Base-by-base conservation (phyloP, 805 yeast species). In the Saturnispora silvae region DNA sequence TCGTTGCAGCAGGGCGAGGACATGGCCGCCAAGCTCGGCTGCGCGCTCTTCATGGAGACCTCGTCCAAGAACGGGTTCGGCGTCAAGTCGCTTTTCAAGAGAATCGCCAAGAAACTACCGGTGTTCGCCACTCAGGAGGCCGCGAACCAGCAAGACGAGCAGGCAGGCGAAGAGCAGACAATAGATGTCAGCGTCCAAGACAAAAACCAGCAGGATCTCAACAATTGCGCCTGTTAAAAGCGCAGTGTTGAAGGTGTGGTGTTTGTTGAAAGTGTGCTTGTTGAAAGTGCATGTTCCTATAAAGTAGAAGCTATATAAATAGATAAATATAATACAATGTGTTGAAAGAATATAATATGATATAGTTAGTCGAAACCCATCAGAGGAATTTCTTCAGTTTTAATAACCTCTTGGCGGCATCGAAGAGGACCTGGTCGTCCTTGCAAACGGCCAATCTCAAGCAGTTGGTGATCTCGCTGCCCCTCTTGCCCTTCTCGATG, bases 371-470 rank as follows among this genome's bases (percentile, higher is more conserved):
- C n/a, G n/a, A n/a, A n/a, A n/a, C n/a, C n/a, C n/a, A n/a, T 13
- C 18, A 28, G 14, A 37, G 31, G 20, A 31, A 37, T 8, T 31
- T 24, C 18, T 37, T 37, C 51, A 89, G 68, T 28, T 72, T 73
- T 50, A 71, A 65, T 46, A 92, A 70, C 59, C 86, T 75, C 42
- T 64, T 71, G 17, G 79, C 95, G 1, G 97, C 96, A 47, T 80
- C 84, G 46, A 74, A 77, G 46, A 92, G 67, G 41, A 83, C 67
- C 4, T 64, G 68, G 54, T 92, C 94, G 49, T 82, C 95, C 63
- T 92, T 92, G 68, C 98, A 92, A 15, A 92, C 94, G 13, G 98
- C 97, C 57, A 92, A 87, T 53, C 98, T 76, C 43, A 92, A 64
- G 54, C 85, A 73, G 49, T 83, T 78, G 3, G 40, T 28, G 15